These are phyloP conservation scores for Termitomyces sp. DNA, from an alignment of 768 basidiomycete species.

Conservation along the genomic window DNA sequence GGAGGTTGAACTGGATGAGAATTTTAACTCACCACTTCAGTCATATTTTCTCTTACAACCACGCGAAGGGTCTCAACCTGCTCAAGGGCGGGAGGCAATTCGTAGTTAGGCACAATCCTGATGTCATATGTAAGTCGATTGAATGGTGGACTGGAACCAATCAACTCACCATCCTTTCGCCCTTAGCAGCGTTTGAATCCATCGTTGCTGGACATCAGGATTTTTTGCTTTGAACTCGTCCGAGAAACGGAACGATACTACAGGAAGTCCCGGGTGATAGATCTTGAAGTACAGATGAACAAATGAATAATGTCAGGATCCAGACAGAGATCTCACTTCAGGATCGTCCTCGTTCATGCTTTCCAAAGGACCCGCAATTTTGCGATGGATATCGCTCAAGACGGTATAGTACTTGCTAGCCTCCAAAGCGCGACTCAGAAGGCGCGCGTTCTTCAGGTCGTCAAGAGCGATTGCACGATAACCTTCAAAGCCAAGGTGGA, in stretches of 20 bases:
- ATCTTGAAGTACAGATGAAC: conserved; percentile 21
- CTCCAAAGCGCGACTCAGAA: conserved; percentile 61
- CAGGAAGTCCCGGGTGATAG: conserved; percentile 59
- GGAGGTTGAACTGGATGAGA: conserved; percentile 41
- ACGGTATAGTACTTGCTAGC: conserved; percentile 49
- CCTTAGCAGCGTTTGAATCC: conserved; percentile 50
- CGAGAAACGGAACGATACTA: conserved; percentile 62
- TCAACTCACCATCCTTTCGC: conserved; percentile 48
- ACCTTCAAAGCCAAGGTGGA: conserved; percentile 57
- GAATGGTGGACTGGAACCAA: background rate
- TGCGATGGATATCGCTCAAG: conserved; percentile 51
- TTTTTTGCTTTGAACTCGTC: conserved; percentile 52
- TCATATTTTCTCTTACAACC: conserved; percentile 59
- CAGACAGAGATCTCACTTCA: conserved; percentile 37
- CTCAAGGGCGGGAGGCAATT: conserved; percentile 49
- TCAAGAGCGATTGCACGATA: conserved; percentile 49
- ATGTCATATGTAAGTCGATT: background rate
- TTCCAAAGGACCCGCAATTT: background rate
- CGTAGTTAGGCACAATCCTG: conserved; percentile 52
- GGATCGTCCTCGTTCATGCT: conserved; percentile 43
- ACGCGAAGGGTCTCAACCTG: conserved; percentile 60
- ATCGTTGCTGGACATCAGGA: conserved; percentile 56
- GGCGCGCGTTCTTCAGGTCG: conserved; percentile 59
- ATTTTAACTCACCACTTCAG: conserved; percentile 37
- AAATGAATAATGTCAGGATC: background rate